Evolutionary conservation across 1,139 yeast species (phyloP).

Genomic region (Taphrina betulina): DNA sequence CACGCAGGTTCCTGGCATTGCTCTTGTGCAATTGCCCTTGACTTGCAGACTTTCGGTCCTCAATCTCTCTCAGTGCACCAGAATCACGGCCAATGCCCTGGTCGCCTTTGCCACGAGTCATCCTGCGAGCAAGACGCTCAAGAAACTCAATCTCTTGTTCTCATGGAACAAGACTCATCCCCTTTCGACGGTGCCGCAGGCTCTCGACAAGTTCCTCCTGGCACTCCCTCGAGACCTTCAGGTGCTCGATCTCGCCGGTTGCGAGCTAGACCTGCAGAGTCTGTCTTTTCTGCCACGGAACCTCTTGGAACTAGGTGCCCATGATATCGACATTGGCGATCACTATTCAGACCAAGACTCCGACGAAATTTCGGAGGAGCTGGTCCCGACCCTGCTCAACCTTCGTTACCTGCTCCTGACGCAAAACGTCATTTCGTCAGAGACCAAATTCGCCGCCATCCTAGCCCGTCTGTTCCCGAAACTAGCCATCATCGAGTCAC

Average conservation of each 20-base stretch:
- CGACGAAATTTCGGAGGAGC: not conserved
- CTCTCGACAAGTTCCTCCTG: conserved; percentile 10
- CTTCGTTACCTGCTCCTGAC: conserved; percentile 22
- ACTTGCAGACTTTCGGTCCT: conserved; percentile 68
- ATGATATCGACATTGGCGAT: conserved; percentile 18
- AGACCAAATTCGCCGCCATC: conserved; percentile 15
- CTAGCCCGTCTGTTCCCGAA: conserved; percentile 13
- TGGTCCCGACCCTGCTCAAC: not conserved
- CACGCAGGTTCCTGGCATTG: conserved; percentile 66
- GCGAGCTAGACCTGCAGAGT: conserved; percentile 12
- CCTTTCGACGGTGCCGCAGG: conserved; percentile 13
- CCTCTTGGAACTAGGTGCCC: conserved; percentile 19
- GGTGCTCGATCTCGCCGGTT: conserved; percentile 16
- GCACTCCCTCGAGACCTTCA: conserved; percentile 9
- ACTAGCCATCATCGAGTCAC: conserved; percentile 21
- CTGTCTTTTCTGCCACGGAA: conserved; percentile 8
- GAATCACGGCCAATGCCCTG: conserved; percentile 45
- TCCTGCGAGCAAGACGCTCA: not conserved
- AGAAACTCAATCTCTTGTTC: conserved; percentile 6
- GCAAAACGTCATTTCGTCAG: conserved; percentile 24
- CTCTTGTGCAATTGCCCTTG: conserved; percentile 53
- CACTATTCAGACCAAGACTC: not conserved
- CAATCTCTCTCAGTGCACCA: conserved; percentile 75
- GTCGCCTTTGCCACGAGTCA: conserved; percentile 3
- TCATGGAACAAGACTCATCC: conserved; percentile 32